Evolutionary conservation across 352 stramenopile species (phyloP).

Genomic region (Phytopythium boreale): DNA sequence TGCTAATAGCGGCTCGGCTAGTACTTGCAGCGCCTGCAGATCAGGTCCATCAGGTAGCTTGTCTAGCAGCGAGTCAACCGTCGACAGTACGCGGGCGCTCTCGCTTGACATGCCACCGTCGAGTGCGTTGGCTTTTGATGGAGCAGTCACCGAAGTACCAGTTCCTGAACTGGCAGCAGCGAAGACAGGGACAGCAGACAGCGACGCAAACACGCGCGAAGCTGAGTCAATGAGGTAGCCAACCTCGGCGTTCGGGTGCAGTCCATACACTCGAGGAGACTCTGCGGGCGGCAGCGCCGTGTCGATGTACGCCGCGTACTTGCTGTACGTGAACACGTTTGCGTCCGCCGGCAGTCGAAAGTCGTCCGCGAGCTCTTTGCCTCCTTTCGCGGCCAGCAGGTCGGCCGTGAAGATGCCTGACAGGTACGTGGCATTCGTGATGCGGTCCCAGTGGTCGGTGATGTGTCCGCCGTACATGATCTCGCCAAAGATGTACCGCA

Average conservation of each 20-base stretch:
- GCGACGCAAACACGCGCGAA: constrained; percentile 83
- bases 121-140: constrained; percentile 3
- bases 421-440: constrained; percentile 81
- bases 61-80: constrained; percentile 59
- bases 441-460: constrained; percentile 81
- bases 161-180: constrained; percentile 55
- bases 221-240: constrained; percentile 75
- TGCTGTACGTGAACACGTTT: constrained; percentile 82
- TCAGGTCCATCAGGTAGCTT: constrained; percentile 62
- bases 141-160: constrained; percentile 11
- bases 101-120: constrained; percentile 19
- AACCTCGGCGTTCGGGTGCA: too few relatives aligned
- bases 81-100: constrained; percentile 27
- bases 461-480: constrained; percentile 91
- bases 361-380: constrained; percentile 50
- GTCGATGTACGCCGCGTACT: constrained; percentile 91
- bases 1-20: constrained; percentile 50
- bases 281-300: constrained; percentile 50
- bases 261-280: constrained; percentile 61
- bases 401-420: constrained; percentile 60
- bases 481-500: constrained; percentile 91
- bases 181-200: constrained; percentile 83
- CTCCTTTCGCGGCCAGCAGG: constrained; percentile 30
- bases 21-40: constrained; percentile 42
- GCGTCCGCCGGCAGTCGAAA: constrained; percentile 79